Percentiles rank a stretch among this genome's conserved stretches.
phyloP scores from a whole-genome alignment of 768 basidiomycete species.

The Termitomyces sp. region DNA sequence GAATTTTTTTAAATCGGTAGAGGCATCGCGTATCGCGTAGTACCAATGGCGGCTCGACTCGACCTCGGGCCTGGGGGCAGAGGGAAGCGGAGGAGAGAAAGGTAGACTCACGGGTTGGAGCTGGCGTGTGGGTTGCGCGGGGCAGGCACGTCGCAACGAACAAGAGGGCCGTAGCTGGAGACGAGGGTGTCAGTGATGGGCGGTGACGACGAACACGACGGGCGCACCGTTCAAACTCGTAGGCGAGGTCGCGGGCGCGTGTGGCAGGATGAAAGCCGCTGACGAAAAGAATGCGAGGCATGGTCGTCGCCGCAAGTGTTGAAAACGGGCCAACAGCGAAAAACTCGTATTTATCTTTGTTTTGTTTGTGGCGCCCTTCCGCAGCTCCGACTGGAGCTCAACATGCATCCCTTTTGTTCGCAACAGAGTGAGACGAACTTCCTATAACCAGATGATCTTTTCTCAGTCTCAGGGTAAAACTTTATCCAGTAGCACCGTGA shows the following conservation, averaged over 20 bases:
- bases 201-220: neutral
- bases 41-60: slow-evolving; percentile 24
- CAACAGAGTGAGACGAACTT: no score
- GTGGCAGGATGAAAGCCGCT: slow-evolving; percentile 83
- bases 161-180: slow-evolving; percentile 70
- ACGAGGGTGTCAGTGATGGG: neutral
- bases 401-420: neutral
- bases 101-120: slow-evolving; percentile 80
- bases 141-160: slow-evolving; percentile 89
- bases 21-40: slow-evolving; percentile 10
- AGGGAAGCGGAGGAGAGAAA: slow-evolving; percentile 17
- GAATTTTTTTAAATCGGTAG: slow-evolving; percentile 2
- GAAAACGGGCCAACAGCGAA: slow-evolving; percentile 15
- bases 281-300: slow-evolving; percentile 86
- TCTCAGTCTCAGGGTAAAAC: no score
- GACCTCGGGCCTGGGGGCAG: slow-evolving; percentile 24
- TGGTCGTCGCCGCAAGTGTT: slow-evolving; percentile 24
- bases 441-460: no score
- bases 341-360: slow-evolving; percentile 18
- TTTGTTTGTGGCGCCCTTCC: slow-evolving; percentile 31
- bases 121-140: slow-evolving; percentile 73
- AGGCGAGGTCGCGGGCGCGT: slow-evolving; percentile 79
- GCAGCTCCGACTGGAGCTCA: neutral
- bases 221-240: slow-evolving; percentile 77
- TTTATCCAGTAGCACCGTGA: slow-evolving; percentile 3